Evolutionary conservation across 2,329 filamentous ascomycete genomes (phyloP), one percentile per base, ranked within the genome.

Genomic region (Lojkania enalia): DNA sequence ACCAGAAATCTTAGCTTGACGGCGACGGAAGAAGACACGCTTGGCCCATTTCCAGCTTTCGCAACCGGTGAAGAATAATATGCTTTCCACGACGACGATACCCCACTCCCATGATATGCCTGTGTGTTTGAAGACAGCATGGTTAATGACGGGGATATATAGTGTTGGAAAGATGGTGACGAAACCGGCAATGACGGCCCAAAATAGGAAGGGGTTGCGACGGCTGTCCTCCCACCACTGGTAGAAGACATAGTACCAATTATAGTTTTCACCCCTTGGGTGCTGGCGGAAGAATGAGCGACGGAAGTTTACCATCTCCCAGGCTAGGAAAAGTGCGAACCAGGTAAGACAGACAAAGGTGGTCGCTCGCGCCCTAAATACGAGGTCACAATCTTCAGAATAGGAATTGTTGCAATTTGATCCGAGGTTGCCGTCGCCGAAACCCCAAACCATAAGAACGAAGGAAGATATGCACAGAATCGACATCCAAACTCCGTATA

Each of bases 31-130:
- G 30, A 29, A 60, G 19, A 60, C 60, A 1, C 84, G 71, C 71
- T 87, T 88, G 4, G 56, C 69, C 73, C 75, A 85, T 66, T 87
- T 87, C 77, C 81, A 88, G 0, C 67, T 46, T 64, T 88, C 85
- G 0, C 79, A 73, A 0, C 82, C 82, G 0, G 71, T 55, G 56
- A 87, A 79, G 71, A 86, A 88, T 2, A 85, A 55, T 0, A 76
- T 55, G 0, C 77, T 71, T 15, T 77, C 76, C 20, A 83, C 72
- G 46, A 87, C 78, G 1, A 86, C 79, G 29, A 87, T 75, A 0
- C 70, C 79, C 84, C 83, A 87, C 61, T 86, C 83, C 82, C 81
- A 84, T 2, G 69, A 74, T 44, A 87, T 86, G 1, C 77, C 76
- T 2, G 68, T 74, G 51, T 86, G 84, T 57, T 82, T 77, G 63